These are phyloP conservation scores for Davidsoniella virescens DNA, from an alignment of 2,329 filamentous ascomycete genomes.

Conservation along the genomic window DNA sequence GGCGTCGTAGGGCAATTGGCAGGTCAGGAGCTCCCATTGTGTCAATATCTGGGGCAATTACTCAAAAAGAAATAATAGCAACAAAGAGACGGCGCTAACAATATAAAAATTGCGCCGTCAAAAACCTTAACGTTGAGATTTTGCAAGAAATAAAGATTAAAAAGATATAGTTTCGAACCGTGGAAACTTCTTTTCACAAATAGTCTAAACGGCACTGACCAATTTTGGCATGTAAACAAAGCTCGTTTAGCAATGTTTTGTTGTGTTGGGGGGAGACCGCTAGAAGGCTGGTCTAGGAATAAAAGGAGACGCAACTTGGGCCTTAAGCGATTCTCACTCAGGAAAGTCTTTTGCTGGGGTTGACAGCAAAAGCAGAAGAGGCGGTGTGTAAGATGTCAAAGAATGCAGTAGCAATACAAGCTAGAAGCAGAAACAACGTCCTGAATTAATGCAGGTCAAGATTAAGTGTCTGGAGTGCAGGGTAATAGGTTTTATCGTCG, in stretches of 20 bases:
- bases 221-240: too few relatives aligned
- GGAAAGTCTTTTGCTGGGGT: conserved; percentile 25
- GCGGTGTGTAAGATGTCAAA: conserved; percentile 4
- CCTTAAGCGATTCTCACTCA: neutral
- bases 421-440: conserved; percentile 3
- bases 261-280: neutral
- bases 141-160: neutral
- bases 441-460: conserved; percentile 1
- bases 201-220: neutral
- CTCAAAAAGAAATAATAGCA: neutral
- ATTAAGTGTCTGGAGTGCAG: too few relatives aligned
- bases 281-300: neutral
- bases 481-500: too few relatives aligned
- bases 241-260: neutral
- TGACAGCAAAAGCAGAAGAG: conserved; percentile 30
- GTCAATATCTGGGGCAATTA: neutral
- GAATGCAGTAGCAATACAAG: neutral
- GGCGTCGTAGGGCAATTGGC: conserved; percentile 5
- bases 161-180: neutral
- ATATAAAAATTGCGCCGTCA: too few relatives aligned
- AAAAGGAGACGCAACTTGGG: conserved; percentile 3
- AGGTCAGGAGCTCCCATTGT: conserved; percentile 9
- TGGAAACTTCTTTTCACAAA: neutral
- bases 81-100: neutral
- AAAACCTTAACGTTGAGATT: too few relatives aligned